Conservation (phyloP, 108 stramenopile species). For the Cyclotella cryptica region DNA sequence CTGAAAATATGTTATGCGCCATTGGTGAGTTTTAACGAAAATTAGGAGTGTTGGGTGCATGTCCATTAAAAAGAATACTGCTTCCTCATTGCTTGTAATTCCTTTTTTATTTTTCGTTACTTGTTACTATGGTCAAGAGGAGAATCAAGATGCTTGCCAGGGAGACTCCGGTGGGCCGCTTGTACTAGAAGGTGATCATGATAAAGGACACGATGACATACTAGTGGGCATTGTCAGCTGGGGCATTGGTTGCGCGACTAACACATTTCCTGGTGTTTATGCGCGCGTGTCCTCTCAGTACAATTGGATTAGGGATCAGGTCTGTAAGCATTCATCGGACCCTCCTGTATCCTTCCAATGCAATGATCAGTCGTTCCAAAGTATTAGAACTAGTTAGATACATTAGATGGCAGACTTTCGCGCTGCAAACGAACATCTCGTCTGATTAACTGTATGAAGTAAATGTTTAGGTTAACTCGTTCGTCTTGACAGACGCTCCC, state of each 20-base stretch:
- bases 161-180: conserved; percentile 62
- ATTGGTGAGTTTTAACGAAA: not conserved
- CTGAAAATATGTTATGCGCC: conserved; percentile 55
- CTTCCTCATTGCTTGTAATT: not conserved
- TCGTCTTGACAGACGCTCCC: too few species aligned
- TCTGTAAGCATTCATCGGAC: conserved; percentile 26
- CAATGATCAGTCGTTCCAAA: too few species aligned
- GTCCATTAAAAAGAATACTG: too few species aligned
- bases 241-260: conserved; percentile 48
- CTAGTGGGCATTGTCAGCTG: conserved; percentile 60
- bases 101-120: not conserved
- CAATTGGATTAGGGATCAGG: conserved; percentile 44
- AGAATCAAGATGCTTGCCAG: conserved; percentile 44
- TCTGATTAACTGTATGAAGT: too few species aligned
- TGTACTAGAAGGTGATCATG: not conserved
- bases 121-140: not conserved
- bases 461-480: too few species aligned
- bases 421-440: too few species aligned
- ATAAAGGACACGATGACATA: conserved; percentile 17
- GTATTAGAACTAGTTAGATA: too few species aligned
- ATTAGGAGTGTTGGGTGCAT: too few species aligned
- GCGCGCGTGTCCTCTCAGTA: conserved; percentile 30
- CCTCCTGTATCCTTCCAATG: conserved; percentile 8
- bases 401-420: too few species aligned
- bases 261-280: conserved; percentile 54